Evolutionary conservation across 352 stramenopile genomes (phyloP).

Genomic region (Thalassiosira sp.): DNA sequence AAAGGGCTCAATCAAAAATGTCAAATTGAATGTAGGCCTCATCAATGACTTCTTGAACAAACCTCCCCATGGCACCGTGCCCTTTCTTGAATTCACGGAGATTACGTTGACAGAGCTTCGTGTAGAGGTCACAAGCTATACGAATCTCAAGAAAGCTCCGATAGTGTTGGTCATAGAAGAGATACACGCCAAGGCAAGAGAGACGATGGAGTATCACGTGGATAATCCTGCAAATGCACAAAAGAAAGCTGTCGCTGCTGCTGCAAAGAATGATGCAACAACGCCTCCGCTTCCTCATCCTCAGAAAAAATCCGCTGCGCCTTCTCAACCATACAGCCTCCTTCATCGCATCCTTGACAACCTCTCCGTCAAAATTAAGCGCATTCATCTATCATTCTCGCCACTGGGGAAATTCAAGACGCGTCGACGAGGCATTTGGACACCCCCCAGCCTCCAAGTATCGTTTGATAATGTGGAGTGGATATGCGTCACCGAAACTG

Average conservation of each 20-base stretch:
- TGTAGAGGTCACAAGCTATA: conserved; percentile 77
- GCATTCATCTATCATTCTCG: conserved; percentile 61
- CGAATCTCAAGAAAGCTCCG: conserved; percentile 78
- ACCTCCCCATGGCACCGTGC: conserved; percentile 36
- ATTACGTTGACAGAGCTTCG: conserved; percentile 65
- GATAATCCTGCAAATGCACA: conserved; percentile 10
- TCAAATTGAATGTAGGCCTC: conserved; percentile 71
- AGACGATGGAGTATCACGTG: conserved; percentile 67
- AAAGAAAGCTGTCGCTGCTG: conserved; percentile 3
- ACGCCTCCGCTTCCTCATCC: not conserved
- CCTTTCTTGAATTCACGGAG: conserved; percentile 66
- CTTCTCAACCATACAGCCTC: conserved; percentile 54
- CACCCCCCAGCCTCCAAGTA: conserved; percentile 51
- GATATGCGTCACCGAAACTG: conserved; percentile 66
- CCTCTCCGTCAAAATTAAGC: conserved; percentile 70
- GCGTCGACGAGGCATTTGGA: conserved; percentile 61
- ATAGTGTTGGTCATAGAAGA: conserved; percentile 80
- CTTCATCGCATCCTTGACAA: conserved; percentile 80
- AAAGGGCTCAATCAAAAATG: conserved; percentile 76
- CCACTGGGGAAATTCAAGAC: conserved; percentile 81
- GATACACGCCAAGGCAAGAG: conserved; percentile 53
- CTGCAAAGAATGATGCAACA: conserved; percentile 14
- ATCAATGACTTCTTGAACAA: conserved; percentile 68
- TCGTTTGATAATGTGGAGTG: conserved; percentile 50
- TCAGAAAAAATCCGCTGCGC: not conserved